Base-by-base conservation (phyloP, 2,329 filamentous ascomycete genomes). In the Epichloe brachyelytri region DNA sequence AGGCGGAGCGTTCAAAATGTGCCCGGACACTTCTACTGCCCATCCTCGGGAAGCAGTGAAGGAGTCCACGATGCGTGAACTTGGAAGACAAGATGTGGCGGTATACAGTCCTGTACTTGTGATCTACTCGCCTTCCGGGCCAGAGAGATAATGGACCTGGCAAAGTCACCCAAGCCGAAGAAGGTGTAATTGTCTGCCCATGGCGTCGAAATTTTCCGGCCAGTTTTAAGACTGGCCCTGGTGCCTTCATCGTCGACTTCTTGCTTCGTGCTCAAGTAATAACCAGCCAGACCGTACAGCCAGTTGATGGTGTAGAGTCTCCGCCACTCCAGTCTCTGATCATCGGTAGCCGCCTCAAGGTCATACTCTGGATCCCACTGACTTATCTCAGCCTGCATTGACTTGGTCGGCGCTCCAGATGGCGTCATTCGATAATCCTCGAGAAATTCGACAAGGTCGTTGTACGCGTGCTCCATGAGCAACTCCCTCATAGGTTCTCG, bases 1-100 rank as follows among this genome's bases (percentile, higher is more conserved):
- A 36, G 45, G 45, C 12, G 45, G 38, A n/a, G 17, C 12, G 5
- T 19, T 0, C 11, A 50, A 4, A 22, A 39, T 26, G 37, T 43
- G 11, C 8, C 37, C 36, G 3, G 5, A 6, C 8, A 48, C 46
- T 46, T 55, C 60, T 2, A 65, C 17, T 1, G 58, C 61, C 73
- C 74, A 77, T 3, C 73, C 72, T 0, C 66, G 67, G 12, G 67
- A 74, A 1, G 69, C 61, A 2, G 64, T 62, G 37, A 74, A 60
- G 1, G 73, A 71, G 53, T 77, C 74, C 12, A 76, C 66, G 36
- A 77, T 73, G 51, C 68, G 72, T 77, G 72, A 0, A 78, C 60
- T 38, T 76, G 67, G 52, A 78, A 75, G 1, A 77, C 69, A 53
- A 71, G 67, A 36, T 72, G 69, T 0, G 73, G 72, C 0, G 70